phyloP scores from a whole-genome alignment of 2,329 filamentous ascomycete genomes.

The Hymenoscyphus linearis region DNA sequence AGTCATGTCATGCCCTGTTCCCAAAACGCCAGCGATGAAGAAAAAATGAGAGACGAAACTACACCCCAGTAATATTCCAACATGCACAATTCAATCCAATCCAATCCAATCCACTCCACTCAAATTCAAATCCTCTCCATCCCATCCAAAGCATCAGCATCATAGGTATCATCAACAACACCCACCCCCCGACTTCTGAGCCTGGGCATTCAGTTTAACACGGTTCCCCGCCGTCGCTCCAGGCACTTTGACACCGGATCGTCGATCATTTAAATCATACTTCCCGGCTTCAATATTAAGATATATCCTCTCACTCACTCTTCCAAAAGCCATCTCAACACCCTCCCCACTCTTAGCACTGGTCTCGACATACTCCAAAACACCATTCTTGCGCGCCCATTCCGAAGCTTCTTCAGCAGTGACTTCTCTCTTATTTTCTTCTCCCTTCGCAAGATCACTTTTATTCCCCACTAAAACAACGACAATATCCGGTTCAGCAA shows the following conservation, averaged over 20 bases:
- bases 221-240: slow-evolving; percentile 36
- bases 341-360: slow-evolving; percentile 92
- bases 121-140: too few relatives aligned
- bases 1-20: background rate
- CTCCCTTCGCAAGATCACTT: slow-evolving; percentile 62
- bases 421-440: slow-evolving; percentile 69
- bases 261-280: slow-evolving; percentile 89
- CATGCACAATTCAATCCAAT: background rate
- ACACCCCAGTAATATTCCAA: slow-evolving; percentile 11
- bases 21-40: slow-evolving; percentile 21
- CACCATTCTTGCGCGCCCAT: slow-evolving; percentile 81
- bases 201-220: slow-evolving; percentile 39
- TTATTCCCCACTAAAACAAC: slow-evolving; percentile 96
- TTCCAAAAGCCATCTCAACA: slow-evolving; percentile 87
- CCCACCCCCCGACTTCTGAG: slow-evolving; percentile 24
- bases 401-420: slow-evolving; percentile 77
- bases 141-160: too few relatives aligned
- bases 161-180: slow-evolving; percentile 20
- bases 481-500: slow-evolving; percentile 92
- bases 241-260: slow-evolving; percentile 82
- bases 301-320: slow-evolving; percentile 92
- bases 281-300: slow-evolving; percentile 88
- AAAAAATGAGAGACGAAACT: background rate
- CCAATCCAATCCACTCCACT: background rate
- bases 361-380: slow-evolving; percentile 93